Conservation (phyloP, 1,284 basidiomycete species). For the Apiotrichum gamsii region DNA sequence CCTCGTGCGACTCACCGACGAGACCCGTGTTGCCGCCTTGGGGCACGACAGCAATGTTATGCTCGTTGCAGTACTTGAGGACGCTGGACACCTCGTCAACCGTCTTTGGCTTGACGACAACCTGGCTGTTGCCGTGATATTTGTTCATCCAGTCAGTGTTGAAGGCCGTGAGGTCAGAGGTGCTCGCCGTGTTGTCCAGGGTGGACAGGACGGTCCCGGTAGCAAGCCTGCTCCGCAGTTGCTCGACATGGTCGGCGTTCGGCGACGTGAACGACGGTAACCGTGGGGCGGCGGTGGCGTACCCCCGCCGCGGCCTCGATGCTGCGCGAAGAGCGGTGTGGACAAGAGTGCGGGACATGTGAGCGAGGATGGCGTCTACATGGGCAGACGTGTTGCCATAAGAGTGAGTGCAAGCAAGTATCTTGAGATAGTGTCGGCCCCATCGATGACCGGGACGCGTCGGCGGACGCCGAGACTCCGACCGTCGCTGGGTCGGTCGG, state of each 20-base stretch:
- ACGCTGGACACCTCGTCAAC: conserved; percentile 83
- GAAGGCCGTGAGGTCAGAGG: conserved; percentile 68
- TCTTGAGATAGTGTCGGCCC: no score
- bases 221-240: conserved; percentile 43
- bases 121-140: conserved; percentile 74
- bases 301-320: no score
- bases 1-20: conserved; percentile 53
- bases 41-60: conserved; percentile 79
- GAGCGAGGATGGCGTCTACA: no score
- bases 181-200: conserved; percentile 41
- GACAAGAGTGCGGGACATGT: no score
- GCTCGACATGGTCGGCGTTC: conserved; percentile 42
- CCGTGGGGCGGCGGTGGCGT: no score
- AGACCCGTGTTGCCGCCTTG: conserved; percentile 98
- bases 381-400: no score
- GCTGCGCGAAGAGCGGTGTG: no score
- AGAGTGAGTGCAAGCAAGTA: no score
- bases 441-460: no score
- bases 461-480: no score
- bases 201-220: conserved; percentile 50
- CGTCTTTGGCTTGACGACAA: conserved; percentile 82
- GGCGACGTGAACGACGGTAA: conserved; percentile 46
- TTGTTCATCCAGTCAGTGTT: conserved; percentile 99
- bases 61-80: conserved; percentile 73
- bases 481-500: no score